Evolutionary conservation across 2,329 filamentous ascomycete species (phyloP).

Genomic region (Colletotrichum sidae): DNA sequence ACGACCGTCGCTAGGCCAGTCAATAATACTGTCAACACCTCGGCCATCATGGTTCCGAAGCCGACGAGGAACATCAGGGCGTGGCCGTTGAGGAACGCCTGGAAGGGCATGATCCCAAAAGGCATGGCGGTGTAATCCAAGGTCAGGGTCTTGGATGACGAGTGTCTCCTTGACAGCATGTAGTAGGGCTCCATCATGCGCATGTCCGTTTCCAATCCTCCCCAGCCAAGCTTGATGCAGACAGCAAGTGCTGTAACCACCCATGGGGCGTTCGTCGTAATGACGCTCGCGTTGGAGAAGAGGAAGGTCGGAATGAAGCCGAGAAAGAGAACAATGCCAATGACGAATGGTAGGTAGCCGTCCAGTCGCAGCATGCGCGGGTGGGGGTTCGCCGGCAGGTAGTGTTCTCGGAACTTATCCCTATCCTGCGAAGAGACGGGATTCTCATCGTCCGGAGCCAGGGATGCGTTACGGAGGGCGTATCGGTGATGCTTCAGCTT

Average conservation of each 20-base stretch:
- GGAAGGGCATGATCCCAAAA: conserved; percentile 72
- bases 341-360: conserved; percentile 71
- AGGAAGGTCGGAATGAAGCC: conserved; percentile 71
- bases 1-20: conserved; percentile 74
- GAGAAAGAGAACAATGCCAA: conserved; percentile 66
- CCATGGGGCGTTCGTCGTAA: conserved; percentile 74
- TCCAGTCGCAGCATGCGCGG: conserved; percentile 74
- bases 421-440: conserved; percentile 53
- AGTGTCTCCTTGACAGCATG: conserved; percentile 74
- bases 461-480: conserved; percentile 75
- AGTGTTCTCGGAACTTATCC: conserved; percentile 60
- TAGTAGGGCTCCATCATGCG: conserved; percentile 82
- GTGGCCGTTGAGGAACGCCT: conserved; percentile 72
- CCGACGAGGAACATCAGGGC: conserved; percentile 76
- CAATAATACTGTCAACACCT: conserved; percentile 77
- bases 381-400: conserved; percentile 71
- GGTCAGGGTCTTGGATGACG: conserved; percentile 72
- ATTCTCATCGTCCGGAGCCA: conserved; percentile 72
- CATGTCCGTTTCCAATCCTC: conserved; percentile 74
- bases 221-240: conserved; percentile 75
- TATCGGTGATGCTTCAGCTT: conserved; percentile 76
- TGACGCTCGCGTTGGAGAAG: conserved; percentile 64
- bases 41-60: conserved; percentile 77
- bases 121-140: conserved; percentile 81
- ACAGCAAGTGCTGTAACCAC: conserved; percentile 74